Conservation (phyloP, 129 eudicot species). For the Tagetes erecta region DNA sequence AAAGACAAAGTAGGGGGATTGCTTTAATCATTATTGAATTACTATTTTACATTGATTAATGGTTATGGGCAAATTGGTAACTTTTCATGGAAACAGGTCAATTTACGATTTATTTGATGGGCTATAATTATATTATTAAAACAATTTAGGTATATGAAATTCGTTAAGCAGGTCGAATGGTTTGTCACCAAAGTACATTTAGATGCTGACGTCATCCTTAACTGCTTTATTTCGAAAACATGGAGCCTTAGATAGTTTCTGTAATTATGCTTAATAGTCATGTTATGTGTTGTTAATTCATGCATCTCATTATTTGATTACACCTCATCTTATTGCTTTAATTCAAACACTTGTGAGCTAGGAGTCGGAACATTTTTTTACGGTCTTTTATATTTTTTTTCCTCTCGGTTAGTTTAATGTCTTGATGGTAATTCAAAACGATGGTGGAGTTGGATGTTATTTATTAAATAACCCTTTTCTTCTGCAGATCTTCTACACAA, state of each 20-base stretch:
- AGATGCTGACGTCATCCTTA: neutral
- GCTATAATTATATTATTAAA: neutral
- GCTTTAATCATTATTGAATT: neutral
- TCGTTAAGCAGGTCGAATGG: neutral
- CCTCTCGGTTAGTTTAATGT: neutral
- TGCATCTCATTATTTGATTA: neutral
- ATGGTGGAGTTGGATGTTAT: neutral
- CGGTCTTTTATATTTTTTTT: too few relatives aligned
- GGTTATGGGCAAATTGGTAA: neutral
- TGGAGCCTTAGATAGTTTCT: neutral
- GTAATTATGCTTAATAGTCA: too few relatives aligned
- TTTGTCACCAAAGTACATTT: neutral
- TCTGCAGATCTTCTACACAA: slow-evolving; percentile 51
- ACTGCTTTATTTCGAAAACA: neutral
- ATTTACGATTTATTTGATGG: neutral
- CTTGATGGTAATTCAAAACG: neutral
- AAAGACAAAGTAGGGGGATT: neutral
- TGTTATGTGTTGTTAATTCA: neutral
- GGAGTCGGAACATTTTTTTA: too few relatives aligned
- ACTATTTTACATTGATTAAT: neutral
- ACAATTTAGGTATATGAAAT: neutral
- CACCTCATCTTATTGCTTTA: too few relatives aligned
- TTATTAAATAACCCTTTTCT: neutral
- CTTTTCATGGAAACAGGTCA: neutral
- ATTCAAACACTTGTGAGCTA: too few relatives aligned